These are phyloP conservation scores for Saccharomycopsis lassenensis DNA, from an alignment of 805 yeast species.

Conservation along the genomic window DNA sequence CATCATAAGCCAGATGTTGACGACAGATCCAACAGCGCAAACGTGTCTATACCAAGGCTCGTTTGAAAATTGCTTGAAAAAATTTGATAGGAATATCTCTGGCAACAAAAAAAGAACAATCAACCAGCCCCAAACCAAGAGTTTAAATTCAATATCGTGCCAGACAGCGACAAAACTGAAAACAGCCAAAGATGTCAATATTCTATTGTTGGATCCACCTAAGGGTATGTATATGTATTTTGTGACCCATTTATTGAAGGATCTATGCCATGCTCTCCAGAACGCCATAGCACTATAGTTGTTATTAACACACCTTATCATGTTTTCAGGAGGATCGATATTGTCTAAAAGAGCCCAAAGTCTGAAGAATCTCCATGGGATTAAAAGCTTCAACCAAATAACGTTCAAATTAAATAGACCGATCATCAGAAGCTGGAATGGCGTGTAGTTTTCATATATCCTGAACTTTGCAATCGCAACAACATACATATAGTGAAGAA, in stretches of 20 bases:
- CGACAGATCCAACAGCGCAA: conserved; percentile 81
- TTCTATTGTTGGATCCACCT: conserved; percentile 68
- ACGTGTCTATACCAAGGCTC: conserved; percentile 67
- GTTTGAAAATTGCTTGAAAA: conserved; percentile 29
- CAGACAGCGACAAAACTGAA: conserved; percentile 94
- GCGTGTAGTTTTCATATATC: conserved; percentile 54
- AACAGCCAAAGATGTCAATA: conserved; percentile 70
- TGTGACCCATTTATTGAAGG: conserved; percentile 82
- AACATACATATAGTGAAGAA: conserved; percentile 81
- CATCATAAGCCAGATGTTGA: conserved; percentile 97
- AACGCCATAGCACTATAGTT: conserved; percentile 90
- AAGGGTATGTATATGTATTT: conserved; percentile 85
- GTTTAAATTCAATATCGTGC: conserved; percentile 90
- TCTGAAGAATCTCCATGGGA: conserved; percentile 94
- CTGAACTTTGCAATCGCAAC: conserved; percentile 84
- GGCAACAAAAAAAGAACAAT: conserved; percentile 81
- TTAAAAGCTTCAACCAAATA: conserved; percentile 84
- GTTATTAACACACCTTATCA: conserved; percentile 92
- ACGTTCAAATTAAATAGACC: conserved; percentile 83
- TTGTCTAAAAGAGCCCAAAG: conserved; percentile 89
- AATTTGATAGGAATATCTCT: conserved; percentile 54
- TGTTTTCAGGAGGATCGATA: conserved; percentile 94
- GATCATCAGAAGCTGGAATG: conserved; percentile 90
- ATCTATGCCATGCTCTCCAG: conserved; percentile 99
- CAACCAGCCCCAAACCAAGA: conserved; percentile 94